Conservation (phyloP, 78 protist species). For the Dictyostelium purpureum region DNA sequence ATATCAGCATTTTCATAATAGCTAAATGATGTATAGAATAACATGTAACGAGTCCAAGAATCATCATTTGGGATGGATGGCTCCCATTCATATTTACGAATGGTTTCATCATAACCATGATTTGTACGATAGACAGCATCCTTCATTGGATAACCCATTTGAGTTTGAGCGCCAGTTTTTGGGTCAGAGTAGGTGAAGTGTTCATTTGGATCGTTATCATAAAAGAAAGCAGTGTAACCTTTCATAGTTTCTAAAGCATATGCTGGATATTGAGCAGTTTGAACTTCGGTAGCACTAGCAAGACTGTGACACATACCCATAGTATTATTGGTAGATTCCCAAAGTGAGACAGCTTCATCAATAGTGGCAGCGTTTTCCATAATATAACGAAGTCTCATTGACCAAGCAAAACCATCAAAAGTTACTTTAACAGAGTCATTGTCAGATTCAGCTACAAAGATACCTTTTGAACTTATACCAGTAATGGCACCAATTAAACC, state of each 20-base stretch:
- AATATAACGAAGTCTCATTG: conserved; percentile 63
- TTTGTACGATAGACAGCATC: conserved; percentile 85
- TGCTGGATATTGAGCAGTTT: conserved; percentile 31
- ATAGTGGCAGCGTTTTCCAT: conserved; percentile 72
- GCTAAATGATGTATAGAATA: conserved; percentile 21
- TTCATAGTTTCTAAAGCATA: conserved; percentile 77
- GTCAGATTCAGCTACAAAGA: conserved; percentile 77
- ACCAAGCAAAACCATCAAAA: conserved; percentile 83
- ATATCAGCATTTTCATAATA: background rate
- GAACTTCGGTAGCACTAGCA: conserved; percentile 22
- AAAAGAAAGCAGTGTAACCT: conserved; percentile 76
- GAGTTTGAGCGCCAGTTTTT: background rate
- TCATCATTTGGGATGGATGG: conserved; percentile 1
- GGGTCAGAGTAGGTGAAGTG: conserved; percentile 5
- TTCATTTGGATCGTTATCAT: conserved; percentile 77
- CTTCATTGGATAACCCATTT: conserved; percentile 69
- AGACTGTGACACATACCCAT: conserved; percentile 80
- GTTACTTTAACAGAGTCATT: conserved; percentile 53
- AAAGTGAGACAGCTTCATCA: conserved; percentile 34
- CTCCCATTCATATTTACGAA: conserved; percentile 9
- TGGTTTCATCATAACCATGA: conserved; percentile 78
- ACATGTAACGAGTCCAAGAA: conserved; percentile 46
- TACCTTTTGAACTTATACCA: conserved; percentile 75
- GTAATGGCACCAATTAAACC: conserved; percentile 79
- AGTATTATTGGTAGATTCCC: conserved; percentile 81